phyloP scores from a whole-genome alignment of 352 stramenopile species.

The Sclerospora graminicola region DNA sequence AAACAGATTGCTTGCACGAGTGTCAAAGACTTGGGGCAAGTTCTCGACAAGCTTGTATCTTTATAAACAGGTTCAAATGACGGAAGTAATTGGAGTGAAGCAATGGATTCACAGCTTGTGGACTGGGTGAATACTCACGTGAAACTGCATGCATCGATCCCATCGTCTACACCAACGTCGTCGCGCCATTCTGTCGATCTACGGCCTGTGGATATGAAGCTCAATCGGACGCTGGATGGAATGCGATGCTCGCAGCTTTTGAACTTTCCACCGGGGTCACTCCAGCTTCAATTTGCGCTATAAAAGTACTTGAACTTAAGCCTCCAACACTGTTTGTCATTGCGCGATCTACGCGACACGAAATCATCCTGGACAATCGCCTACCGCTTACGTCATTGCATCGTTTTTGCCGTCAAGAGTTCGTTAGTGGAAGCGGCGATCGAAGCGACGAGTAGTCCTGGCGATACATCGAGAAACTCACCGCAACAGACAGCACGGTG shows the following conservation, averaged over 20 bases:
- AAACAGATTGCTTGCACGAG: slow-evolving; percentile 11
- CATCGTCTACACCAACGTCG: slow-evolving; percentile 10
- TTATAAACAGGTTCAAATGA: slow-evolving; percentile 1
- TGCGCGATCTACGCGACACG: slow-evolving; percentile 71
- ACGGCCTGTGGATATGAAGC: slow-evolving; percentile 54
- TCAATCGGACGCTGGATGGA: slow-evolving; percentile 58
- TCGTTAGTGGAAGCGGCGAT: slow-evolving; percentile 70
- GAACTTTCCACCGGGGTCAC: slow-evolving; percentile 32
- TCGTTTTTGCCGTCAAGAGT: slow-evolving; percentile 85
- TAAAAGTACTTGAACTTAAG: slow-evolving; percentile 77
- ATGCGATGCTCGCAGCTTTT: slow-evolving; percentile 65
- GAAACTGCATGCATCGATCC: slow-evolving; percentile 26
- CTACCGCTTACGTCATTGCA: slow-evolving; percentile 65
- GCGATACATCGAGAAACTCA: slow-evolving; percentile 35
- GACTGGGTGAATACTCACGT: slow-evolving; percentile 84
- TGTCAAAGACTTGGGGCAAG: slow-evolving; percentile 23
- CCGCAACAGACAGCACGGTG: slow-evolving; percentile 60
- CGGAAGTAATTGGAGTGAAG: slow-evolving; percentile 31
- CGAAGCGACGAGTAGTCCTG: slow-evolving; percentile 52
- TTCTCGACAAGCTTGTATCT: slow-evolving; percentile 22
- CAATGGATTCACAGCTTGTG: slow-evolving; percentile 77
- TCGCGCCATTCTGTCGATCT: slow-evolving; percentile 43
- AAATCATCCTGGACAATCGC: slow-evolving; percentile 65
- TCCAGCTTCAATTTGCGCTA: slow-evolving; percentile 70
- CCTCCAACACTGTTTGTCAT: slow-evolving; percentile 47